Conservation (phyloP, 2,329 filamentous ascomycete species). For the Penicillium corylophilum region DNA sequence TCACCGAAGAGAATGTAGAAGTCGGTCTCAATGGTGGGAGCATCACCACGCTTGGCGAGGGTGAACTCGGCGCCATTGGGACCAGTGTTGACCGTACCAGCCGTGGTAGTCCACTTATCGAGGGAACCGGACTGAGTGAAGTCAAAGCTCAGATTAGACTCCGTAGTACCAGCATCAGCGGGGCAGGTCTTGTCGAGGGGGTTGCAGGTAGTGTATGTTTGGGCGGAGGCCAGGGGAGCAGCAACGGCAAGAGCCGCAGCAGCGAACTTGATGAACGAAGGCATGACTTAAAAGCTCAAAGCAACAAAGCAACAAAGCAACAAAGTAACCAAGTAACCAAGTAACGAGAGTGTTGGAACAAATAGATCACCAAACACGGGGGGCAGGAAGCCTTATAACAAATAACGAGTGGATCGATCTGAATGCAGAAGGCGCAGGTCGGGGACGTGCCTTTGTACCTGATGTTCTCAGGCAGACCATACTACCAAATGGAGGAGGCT, state of each 20-base stretch:
- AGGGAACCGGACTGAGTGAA: slow-evolving; percentile 55
- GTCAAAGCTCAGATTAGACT: slow-evolving; percentile 31
- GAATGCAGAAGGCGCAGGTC: neutral
- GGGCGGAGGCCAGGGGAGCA: slow-evolving; percentile 51
- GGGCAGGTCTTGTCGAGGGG: slow-evolving; percentile 62
- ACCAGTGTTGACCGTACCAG: slow-evolving; percentile 64
- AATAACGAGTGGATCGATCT: slow-evolving; percentile 17
- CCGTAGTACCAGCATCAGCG: slow-evolving; percentile 66
- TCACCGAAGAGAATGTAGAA: slow-evolving; percentile 99
- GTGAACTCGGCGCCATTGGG: slow-evolving; percentile 77
- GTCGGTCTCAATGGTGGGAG: slow-evolving; percentile 79
- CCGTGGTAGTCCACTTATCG: slow-evolving; percentile 64
- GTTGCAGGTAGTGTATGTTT: slow-evolving; percentile 76
- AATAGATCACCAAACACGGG: neutral
- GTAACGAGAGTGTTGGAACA: neutral
- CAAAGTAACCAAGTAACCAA: neutral
- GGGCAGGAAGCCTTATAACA: slow-evolving; percentile 5
- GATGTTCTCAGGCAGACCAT: no score
- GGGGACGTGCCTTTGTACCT: no score
- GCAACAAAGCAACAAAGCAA: neutral
- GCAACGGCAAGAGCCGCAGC: slow-evolving; percentile 32
- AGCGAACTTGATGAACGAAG: slow-evolving; percentile 31
- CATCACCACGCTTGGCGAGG: slow-evolving; percentile 72
- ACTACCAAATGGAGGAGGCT: slow-evolving; percentile 1
- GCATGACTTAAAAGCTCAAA: slow-evolving; percentile 24